Evolutionary conservation across 2,329 filamentous ascomycete species (phyloP).

Genomic region (Beauveria brongniartii): DNA sequence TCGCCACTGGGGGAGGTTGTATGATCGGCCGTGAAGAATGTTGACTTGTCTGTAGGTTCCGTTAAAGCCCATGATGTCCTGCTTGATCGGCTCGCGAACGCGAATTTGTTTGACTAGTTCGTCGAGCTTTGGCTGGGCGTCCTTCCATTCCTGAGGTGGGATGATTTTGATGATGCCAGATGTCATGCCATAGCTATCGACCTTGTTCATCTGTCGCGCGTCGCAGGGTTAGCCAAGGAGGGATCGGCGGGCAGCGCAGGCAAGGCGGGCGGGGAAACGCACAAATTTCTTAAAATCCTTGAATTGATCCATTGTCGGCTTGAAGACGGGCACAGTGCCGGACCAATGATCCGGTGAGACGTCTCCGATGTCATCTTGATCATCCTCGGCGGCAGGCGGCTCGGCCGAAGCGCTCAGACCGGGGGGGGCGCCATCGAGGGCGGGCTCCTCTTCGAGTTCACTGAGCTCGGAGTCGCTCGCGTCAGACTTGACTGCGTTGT

Average conservation of each 20-base stretch:
- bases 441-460: constrained; percentile 51
- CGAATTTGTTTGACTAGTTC: constrained; percentile 84
- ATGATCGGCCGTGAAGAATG: constrained; percentile 89
- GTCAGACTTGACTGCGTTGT: constrained; percentile 51
- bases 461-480: constrained; percentile 58
- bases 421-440: constrained; percentile 21
- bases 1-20: constrained; percentile 96
- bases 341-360: constrained; percentile 83
- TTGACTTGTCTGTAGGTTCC: constrained; percentile 97
- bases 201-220: constrained; percentile 56
- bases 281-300: constrained; percentile 88
- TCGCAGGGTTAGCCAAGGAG: constrained; percentile 8
- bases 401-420: constrained; percentile 14
- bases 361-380: constrained; percentile 63
- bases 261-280: constrained; percentile 24
- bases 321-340: constrained; percentile 87
- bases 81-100: constrained; percentile 94
- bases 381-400: constrained; percentile 20
- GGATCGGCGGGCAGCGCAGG: neutral
- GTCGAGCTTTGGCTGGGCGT: constrained; percentile 67
- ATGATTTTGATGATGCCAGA: constrained; percentile 95
- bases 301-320: constrained; percentile 91
- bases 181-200: constrained; percentile 94
- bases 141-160: constrained; percentile 87
- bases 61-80: constrained; percentile 93